Conservation (phyloP, 2,329 filamentous ascomycete genomes). For the Trichoderma sp. region DNA sequence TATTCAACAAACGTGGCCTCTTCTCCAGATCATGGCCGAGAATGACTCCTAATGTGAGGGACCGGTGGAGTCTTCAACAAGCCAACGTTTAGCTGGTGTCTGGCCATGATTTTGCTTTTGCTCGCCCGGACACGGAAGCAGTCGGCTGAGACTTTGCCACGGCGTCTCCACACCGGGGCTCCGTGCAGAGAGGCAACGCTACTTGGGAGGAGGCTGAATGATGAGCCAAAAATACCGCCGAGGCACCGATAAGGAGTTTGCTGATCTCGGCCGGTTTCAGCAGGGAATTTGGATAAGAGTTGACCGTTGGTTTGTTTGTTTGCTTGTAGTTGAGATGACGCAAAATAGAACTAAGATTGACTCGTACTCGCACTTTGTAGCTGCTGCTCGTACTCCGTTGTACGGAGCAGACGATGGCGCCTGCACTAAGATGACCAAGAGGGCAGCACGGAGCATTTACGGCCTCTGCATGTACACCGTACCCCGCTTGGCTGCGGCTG, state of each 20-base stretch:
- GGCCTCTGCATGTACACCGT: conserved; percentile 26
- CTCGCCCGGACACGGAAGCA: conserved; percentile 3
- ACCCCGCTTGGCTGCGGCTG: conserved; percentile 28
- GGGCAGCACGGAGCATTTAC: neutral
- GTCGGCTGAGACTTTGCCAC: conserved; percentile 8
- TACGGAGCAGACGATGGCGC: neutral
- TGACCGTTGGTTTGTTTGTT: neutral
- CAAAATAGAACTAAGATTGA: neutral
- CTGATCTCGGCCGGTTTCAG: neutral
- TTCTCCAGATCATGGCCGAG: neutral
- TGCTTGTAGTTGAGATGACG: neutral
- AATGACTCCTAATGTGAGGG: neutral
- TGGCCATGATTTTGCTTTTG: neutral
- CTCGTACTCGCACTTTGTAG: neutral
- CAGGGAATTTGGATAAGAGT: neutral
- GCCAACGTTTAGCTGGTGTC: neutral
- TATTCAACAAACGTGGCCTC: neutral
- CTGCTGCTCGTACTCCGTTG: neutral
- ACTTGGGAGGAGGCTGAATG: neutral
- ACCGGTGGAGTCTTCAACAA: neutral
- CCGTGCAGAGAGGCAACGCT: neutral
- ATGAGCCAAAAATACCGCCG: neutral
- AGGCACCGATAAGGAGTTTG: neutral
- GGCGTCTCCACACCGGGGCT: conserved; percentile 3
- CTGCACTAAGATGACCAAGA: neutral